Evolutionary conservation across 1,284 basidiomycete genomes (phyloP), one percentile per base, ranked within the genome.

Genomic region (Ceratobasidium sp.): DNA sequence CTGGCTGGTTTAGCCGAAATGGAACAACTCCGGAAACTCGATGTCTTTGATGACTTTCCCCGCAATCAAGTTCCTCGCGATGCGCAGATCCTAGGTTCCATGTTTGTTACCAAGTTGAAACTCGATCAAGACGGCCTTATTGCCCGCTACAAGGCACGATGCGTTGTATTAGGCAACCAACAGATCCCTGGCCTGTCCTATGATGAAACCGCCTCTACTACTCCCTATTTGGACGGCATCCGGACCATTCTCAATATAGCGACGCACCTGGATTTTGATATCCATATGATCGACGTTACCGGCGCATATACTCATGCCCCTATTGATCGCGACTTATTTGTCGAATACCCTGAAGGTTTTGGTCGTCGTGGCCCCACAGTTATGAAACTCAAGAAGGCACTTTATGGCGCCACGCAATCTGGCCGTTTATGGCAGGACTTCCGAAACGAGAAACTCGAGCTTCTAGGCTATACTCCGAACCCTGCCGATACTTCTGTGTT

Each of bases 271-370:
- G 59, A 61, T 40, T 5, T 61, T 4, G 44, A 66, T 23, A 12
- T 26, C n/a, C n/a, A n/a, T n/a, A n/a, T n/a, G n/a, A n/a, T n/a
- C n/a, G n/a, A n/a, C n/a, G n/a, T n/a, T n/a, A n/a, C n/a, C n/a
- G n/a, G n/a, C n/a, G n/a, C n/a, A n/a, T n/a, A 68, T n/a, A 70
- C 68, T 10, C 68, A 70, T 15, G 54, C 68, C 20, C 54, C 52
- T 4, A 57, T 70, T 38, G 54, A 70, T 15, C 52, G 38, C 0
- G 3, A 17, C 10, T 33, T 59, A 20, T 70, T 59, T 23, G 33
- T 57, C 56, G 38, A 59, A 13, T 70, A 42, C 50, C 68, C 68
- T 23, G 68, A 70, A n/a, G 68, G 68, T 42, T 70, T 57, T 46
- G 68, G 50, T 6, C 57, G 59, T 23, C 40, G 42, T 17, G 68